Percentiles rank a stretch among this genome's conserved stretches.
These are phyloP conservation scores for Aureococcus anophagefferens DNA, from an alignment of 108 stramenopile species.

Conservation along the genomic window DNA sequence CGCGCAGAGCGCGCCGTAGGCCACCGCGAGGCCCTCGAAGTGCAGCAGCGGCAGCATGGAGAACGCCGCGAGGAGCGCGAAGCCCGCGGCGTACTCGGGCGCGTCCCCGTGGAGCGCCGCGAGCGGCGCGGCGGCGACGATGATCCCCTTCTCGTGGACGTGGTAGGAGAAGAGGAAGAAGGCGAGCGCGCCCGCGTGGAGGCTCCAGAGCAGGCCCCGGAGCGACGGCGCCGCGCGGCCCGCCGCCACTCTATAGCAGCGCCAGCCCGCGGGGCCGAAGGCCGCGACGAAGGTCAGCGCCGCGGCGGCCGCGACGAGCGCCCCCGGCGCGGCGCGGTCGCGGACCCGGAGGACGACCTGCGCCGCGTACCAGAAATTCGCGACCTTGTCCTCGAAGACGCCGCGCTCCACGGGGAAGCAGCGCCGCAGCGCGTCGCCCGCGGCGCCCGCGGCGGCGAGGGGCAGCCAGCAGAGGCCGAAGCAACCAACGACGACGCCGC, in stretches of 20 bases:
- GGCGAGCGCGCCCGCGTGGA: constrained; percentile 47
- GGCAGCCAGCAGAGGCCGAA: constrained; percentile 67
- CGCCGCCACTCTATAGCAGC: not conserved
- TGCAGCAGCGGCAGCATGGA: not conserved
- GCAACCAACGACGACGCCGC: constrained; percentile 54
- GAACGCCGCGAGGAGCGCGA: not conserved
- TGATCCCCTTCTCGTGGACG: constrained; percentile 87
- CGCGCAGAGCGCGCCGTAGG: not conserved
- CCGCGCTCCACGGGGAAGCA: constrained; percentile 84
- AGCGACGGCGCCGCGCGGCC: not conserved
- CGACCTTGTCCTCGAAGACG: constrained; percentile 87
- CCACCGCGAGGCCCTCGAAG: not conserved
- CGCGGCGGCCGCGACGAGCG: not conserved
- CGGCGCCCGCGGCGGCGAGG: constrained; percentile 36
- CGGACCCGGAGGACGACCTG: constrained; percentile 1
- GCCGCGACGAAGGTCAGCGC: constrained; percentile 41
- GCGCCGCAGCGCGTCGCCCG: constrained; percentile 52
- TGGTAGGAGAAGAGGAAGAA: constrained; percentile 89
- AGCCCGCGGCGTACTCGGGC: constrained; percentile 1
- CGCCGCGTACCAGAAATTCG: constrained; percentile 78
- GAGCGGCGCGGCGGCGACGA: constrained; percentile 68
- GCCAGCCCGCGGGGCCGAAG: constrained; percentile 28
- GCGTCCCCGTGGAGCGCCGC: constrained; percentile 49
- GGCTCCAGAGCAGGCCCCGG: not conserved
- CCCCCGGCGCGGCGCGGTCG: not conserved